Base-by-base conservation (phyloP, 2,329 filamentous ascomycete species). In the Alternaria dauci region DNA sequence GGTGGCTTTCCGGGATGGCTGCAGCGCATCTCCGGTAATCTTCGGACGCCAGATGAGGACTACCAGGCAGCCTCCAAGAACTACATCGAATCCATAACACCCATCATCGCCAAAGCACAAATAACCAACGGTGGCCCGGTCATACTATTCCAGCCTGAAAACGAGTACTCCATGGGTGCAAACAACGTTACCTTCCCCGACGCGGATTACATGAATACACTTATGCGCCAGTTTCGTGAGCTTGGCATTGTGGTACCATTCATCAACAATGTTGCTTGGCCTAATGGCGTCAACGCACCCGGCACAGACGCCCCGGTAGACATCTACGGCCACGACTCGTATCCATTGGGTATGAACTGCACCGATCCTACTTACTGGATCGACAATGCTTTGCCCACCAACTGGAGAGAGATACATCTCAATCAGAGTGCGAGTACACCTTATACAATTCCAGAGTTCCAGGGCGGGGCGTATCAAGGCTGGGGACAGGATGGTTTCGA, bases 1-100 rank as follows among this genome's bases (percentile, higher is more conserved):
- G 91, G 92, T 48, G 91, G 91, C 0, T 93, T 91, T 63, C 91
- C 92, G 0, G 91, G 91, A 1, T 94, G 91, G 91, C 73, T 93
- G 18, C 87, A 90, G 72, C 83, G 90, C 8, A 80, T 89, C 11
- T 84, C 84, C 41, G 90, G 85, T 0, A 82, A 82, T 0, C 78
- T 92, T 34, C 84, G 91, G 54, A 91, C 89, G 0, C 81, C 81
- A 44, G 86, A 87, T 36, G 79, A 83, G 1, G 86, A 83, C 5
- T 94, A 86, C 63, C 79, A 92, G 5, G 79, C 84, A 36, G 86
- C 90, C 0, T 92, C 90, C 0, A 83, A 89, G 46, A 86, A 88
- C 38, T 71, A 71, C 46, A 71, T 71, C 58, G 73, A 81, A 5
- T 81, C 87, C 6, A 85, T 93, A 48, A 86, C 84, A 20, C 81